Conservation (phyloP, 495 filamentous ascomycete genomes). For the Neurospora hispaniola region DNA sequence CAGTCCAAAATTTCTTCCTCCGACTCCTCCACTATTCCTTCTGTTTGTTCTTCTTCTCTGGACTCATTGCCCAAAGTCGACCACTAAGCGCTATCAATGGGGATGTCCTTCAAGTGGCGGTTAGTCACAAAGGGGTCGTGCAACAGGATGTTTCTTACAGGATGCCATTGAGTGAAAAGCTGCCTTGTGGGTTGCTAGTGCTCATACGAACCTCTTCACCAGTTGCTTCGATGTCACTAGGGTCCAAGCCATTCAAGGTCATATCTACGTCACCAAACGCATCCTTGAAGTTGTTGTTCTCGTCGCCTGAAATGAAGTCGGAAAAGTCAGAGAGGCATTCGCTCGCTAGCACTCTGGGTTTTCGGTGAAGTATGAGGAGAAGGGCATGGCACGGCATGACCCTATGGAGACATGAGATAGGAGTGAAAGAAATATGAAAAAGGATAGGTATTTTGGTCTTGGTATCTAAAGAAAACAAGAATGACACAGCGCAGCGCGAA, state of each 20-base stretch:
- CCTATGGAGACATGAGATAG: neutral
- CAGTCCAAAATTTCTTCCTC: neutral
- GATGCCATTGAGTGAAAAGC: neutral
- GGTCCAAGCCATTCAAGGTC: neutral
- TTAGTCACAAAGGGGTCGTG: neutral
- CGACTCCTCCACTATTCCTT: neutral
- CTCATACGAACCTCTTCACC: neutral
- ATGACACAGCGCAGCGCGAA: neutral
- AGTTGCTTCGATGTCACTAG: neutral
- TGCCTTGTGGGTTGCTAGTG: neutral
- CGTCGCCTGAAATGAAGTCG: neutral
- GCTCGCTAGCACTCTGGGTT: neutral
- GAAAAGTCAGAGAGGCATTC: neutral
- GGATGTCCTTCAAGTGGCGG: constrained; percentile 4
- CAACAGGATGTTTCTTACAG: neutral
- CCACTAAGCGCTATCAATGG: constrained; percentile 8
- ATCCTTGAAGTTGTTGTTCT: neutral
- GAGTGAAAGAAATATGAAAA: neutral
- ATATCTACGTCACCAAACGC: neutral
- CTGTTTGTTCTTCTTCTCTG: neutral
- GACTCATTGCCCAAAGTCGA: constrained; percentile 5
- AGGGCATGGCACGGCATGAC: neutral
- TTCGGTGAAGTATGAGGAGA: neutral
- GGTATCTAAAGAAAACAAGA: neutral
- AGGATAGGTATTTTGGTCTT: neutral